A percentile compares a stretch with the other conserved stretches of the same genome.
Conservation (phyloP, 2,329 filamentous ascomycete genomes). For the Raffaelea arxii region DNA sequence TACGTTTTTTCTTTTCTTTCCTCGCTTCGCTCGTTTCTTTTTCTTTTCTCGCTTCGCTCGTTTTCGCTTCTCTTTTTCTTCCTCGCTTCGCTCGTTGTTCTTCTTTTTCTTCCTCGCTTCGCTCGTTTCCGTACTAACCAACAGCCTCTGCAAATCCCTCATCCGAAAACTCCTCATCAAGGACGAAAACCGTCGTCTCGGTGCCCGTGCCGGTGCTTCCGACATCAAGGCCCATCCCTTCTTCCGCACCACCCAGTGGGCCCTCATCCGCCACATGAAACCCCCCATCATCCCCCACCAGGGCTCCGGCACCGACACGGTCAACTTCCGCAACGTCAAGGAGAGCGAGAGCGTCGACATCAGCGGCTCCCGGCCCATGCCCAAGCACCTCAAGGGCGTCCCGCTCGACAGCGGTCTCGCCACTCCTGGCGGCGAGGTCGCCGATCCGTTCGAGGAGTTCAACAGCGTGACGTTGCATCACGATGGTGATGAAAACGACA, state of each 20-base stretch:
- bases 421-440: constrained; percentile 68
- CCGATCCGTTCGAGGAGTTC: constrained; percentile 96
- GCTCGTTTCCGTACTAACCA: constrained; percentile 4
- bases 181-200: constrained; percentile 86
- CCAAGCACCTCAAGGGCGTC: constrained; percentile 58
- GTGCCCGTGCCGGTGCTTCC: constrained; percentile 87
- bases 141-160: constrained; percentile 86
- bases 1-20: constrained; percentile 37
- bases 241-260: constrained; percentile 95
- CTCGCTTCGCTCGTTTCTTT: background rate
- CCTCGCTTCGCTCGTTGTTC: no score
- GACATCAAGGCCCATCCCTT: constrained; percentile 96
- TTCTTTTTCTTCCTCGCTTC: no score
- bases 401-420: constrained; percentile 77
- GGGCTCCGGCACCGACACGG: constrained; percentile 80
- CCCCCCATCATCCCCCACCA: constrained; percentile 92
- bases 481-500: constrained; percentile 68
- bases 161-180: constrained; percentile 97
- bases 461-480: constrained; percentile 97
- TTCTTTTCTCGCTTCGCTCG: background rate
- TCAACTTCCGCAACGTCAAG: constrained; percentile 97
- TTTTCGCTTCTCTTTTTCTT: constrained; percentile 1
- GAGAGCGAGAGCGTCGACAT: constrained; percentile 94
- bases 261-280: constrained; percentile 93
- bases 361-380: constrained; percentile 44